Conservation (phyloP, 345 rosid species). For the Eucalyptus rudis region DNA sequence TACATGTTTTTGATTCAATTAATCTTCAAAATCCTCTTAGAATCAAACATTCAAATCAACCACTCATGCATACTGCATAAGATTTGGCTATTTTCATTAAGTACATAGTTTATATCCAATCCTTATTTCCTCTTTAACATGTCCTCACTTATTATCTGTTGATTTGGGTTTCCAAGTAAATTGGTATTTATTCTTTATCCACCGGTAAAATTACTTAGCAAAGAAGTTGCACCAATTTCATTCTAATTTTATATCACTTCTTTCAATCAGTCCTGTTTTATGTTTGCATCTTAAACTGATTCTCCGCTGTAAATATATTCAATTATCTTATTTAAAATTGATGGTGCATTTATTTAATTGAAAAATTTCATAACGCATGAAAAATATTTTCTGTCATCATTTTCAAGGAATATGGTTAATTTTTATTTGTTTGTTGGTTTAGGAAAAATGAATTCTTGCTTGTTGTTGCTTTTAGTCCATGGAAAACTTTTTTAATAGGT, state of each 20-base stretch:
- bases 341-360: not conserved
- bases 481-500: not conserved
- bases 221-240: not conserved
- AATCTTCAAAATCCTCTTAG: not conserved
- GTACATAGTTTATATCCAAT: not conserved
- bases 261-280: not conserved
- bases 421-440: not conserved
- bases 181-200: not conserved
- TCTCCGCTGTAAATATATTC: not conserved
- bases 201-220: not conserved
- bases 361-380: no score
- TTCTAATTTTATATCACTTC: not conserved
- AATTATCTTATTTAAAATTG: not conserved
- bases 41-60: not conserved
- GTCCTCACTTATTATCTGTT: not conserved
- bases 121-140: not conserved
- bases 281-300: not conserved
- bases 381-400: not conserved
- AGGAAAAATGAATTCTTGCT: not conserved
- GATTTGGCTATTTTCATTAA: not conserved
- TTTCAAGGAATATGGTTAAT: not conserved
- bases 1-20: not conserved
- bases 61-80: no score
- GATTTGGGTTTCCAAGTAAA: not conserved
- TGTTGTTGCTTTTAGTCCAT: not conserved